Evolutionary conservation across 2,329 filamentous ascomycete genomes (phyloP).

Genomic region (Mollisiaceae sp.): DNA sequence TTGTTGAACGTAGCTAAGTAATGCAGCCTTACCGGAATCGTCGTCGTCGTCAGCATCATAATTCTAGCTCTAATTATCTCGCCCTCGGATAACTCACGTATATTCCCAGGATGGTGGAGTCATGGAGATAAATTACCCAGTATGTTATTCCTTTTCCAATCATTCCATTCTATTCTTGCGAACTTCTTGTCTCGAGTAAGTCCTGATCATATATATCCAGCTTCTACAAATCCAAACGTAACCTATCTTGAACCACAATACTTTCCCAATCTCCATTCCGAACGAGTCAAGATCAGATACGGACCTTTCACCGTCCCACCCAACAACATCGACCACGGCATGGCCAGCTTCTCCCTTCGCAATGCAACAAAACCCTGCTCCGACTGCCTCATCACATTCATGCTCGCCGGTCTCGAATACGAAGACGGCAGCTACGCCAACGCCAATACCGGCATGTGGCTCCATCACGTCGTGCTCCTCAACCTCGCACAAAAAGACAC

Average conservation of each 20-base stretch:
- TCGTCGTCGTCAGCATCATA: not conserved
- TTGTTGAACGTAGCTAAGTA: not conserved
- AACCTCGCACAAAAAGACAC: not conserved
- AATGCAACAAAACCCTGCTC: not conserved
- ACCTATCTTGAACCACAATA: not conserved
- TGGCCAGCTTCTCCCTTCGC: not conserved
- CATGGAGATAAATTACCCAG: not conserved
- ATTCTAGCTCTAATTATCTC: not conserved
- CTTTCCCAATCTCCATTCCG: not conserved
- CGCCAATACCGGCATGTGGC: slow-evolving; percentile 1
- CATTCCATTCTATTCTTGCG: not conserved
- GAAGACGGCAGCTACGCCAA: not conserved
- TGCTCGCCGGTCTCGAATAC: not conserved
- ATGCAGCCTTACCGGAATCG: not conserved
- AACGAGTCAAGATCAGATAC: not conserved
- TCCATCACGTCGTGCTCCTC: not conserved
- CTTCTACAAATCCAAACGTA: not conserved
- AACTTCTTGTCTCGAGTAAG: too few species aligned
- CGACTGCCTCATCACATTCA: slow-evolving; percentile 2
- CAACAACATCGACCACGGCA: not conserved
- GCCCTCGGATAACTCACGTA: not conserved
- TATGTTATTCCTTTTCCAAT: not conserved
- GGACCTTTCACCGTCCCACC: not conserved
- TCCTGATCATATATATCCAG: not conserved
- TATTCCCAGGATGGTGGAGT: not conserved